phyloP scores from a whole-genome alignment of 1,284 basidiomycete species.

The Apiotrichum brassicae region DNA sequence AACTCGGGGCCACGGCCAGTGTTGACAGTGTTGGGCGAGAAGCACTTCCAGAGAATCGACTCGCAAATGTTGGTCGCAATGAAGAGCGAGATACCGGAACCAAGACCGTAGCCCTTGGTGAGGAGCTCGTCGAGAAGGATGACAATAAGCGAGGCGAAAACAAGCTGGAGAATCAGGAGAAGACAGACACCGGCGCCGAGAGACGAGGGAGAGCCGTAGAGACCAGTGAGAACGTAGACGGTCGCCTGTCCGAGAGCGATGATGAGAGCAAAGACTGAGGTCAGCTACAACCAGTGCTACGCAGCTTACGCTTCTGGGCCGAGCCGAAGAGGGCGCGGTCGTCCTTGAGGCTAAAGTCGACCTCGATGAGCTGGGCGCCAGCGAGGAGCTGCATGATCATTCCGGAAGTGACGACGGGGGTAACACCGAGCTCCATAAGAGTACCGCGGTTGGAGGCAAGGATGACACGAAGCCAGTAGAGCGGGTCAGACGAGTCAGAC shows the following conservation, averaged over 20 bases:
- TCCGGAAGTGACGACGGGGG: conserved; percentile 91
- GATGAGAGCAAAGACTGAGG: conserved; percentile 85
- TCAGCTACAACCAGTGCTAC: not conserved
- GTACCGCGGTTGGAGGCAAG: conserved; percentile 97
- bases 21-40: conserved; percentile 96
- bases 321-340: conserved; percentile 92
- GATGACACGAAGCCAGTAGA: conserved; percentile 99
- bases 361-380: conserved; percentile 93
- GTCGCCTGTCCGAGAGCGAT: conserved; percentile 95
- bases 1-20: conserved; percentile 97
- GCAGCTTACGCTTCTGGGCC: conserved; percentile 83
- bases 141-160: conserved; percentile 90
- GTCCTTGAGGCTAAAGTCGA: conserved; percentile 96
- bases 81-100: conserved; percentile 96
- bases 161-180: conserved; percentile 89
- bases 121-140: conserved; percentile 97
- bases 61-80: conserved; percentile 99
- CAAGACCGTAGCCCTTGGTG: conserved; percentile 97
- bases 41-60: conserved; percentile 98
- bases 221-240: conserved; percentile 93
- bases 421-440: conserved; percentile 98
- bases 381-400: conserved; percentile 99
- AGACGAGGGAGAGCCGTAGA: conserved; percentile 90
- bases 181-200: conserved; percentile 94
- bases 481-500: conserved; percentile 92